Evolutionary conservation across 495 filamentous ascomycete genomes (phyloP).

Genomic region (Penicillium riverlandense): DNA sequence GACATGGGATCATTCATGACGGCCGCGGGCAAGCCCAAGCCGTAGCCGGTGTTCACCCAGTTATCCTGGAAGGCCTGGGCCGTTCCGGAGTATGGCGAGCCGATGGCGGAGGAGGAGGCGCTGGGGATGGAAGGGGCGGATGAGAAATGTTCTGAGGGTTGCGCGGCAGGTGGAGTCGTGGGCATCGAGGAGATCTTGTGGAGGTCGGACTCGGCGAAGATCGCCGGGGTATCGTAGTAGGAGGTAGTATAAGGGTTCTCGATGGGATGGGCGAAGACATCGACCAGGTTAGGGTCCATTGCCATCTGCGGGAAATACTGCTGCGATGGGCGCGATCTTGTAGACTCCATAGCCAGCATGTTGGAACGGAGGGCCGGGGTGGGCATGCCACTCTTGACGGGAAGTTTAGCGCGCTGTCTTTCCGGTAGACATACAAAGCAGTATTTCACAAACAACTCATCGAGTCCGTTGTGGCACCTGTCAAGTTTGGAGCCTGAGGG

Average conservation of each 20-base stretch:
- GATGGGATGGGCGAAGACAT: constrained; percentile 26
- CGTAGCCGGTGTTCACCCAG: constrained; percentile 54
- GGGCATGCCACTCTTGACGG: neutral
- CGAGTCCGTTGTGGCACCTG: too few species aligned
- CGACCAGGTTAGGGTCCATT: constrained; percentile 29
- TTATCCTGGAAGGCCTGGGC: constrained; percentile 52
- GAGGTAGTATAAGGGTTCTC: constrained; percentile 19
- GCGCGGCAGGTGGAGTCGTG: constrained; percentile 38
- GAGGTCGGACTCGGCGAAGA: constrained; percentile 22
- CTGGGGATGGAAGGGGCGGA: constrained; percentile 64
- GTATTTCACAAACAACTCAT: too few species aligned
- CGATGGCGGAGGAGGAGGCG: constrained; percentile 72
- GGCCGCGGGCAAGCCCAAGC: constrained; percentile 62
- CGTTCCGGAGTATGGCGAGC: constrained; percentile 68
- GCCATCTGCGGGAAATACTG: constrained; percentile 28
- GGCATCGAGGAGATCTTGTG: constrained; percentile 33
- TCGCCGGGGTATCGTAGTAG: constrained; percentile 21
- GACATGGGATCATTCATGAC: constrained; percentile 54
- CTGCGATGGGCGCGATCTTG: constrained; percentile 24
- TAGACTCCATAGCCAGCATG: constrained; percentile 34
- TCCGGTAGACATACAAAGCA: too few species aligned
- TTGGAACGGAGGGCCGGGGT: constrained; percentile 10
- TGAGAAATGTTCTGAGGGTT: constrained; percentile 51
- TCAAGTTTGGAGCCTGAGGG: too few species aligned
- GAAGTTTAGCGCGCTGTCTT: too few species aligned